Evolutionary conservation across 306 rosid genomes (phyloP), one percentile per base, ranked within the genome.

Genomic region (Prosopis cineraria): DNA sequence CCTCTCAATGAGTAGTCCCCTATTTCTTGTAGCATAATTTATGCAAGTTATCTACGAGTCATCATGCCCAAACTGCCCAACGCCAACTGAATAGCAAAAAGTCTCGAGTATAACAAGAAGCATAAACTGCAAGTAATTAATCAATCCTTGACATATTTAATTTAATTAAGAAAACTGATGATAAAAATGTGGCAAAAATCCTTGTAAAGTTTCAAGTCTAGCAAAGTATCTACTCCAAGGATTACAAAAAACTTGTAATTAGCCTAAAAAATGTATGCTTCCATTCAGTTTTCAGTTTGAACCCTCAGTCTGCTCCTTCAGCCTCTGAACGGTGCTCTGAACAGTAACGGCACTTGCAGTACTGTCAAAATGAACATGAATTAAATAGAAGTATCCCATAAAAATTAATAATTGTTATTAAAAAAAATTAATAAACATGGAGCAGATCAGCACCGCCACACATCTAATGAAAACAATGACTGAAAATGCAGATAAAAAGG

Each of bases 341-440:
- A 55, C 62, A 1, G 62, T 55, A 5, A 55, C 62, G 0, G 62
- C 62, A 55, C 62, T 55, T 4, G 94, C 96, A 17, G 96, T 93
- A 62, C 92, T 90, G 89, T 71, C 59, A 75, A 71, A 24, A 56
- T 62, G 6, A 55, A 79, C 31, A 82, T 3, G 24, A 4, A 1
- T 48, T 6, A 48, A 17, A 48, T 16, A 48, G 0, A 3, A 31
- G 19, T 6, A 31, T 2, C 4, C 4, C 34, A 31, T 2, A 31
- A 31, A 31, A 31, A 2, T 31, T 4, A 31, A 4, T 1, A 4
- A 31, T 1, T 31, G 2, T 31, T 31, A 1, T 31, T 4, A 1
- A 4, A 31, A 31, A 31, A 31, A 4, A 31, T 31, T 31, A 2
- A n/a, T n/a, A n/a, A n/a, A n/a, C n/a, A n/a, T n/a, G n/a, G n/a